phyloP scores from a whole-genome alignment of 495 filamentous ascomycete genomes.

The Aspergillus carlsbadensis region DNA sequence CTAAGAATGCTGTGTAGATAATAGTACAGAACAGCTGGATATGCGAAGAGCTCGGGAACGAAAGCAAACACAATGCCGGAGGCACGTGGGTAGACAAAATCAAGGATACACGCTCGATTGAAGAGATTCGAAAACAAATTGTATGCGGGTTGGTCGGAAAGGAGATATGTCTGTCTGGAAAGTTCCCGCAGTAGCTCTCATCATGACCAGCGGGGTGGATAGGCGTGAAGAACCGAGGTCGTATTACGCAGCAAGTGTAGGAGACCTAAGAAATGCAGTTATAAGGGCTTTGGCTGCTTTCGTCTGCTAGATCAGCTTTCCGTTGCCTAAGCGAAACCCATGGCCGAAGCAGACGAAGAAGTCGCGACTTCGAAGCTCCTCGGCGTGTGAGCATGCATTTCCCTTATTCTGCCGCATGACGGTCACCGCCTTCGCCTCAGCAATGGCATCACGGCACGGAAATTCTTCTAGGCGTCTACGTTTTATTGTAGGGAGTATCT shows the following conservation, averaged over 20 bases:
- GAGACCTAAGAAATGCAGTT: not conserved
- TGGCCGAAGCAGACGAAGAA: not conserved
- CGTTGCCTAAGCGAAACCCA: conserved; percentile 3
- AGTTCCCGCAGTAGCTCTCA: conserved; percentile 31
- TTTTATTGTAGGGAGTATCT: not conserved
- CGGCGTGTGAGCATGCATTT: not conserved
- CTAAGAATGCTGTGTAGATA: conserved; percentile 11
- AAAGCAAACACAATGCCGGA: not conserved
- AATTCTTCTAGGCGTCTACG: too few species aligned
- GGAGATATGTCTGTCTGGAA: conserved; percentile 26
- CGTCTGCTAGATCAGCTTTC: not conserved
- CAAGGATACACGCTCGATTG: conserved; percentile 4
- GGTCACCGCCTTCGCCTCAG: conserved; percentile 13
- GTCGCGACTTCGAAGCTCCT: not conserved
- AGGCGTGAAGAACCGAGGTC: conserved; percentile 13
- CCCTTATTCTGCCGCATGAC: conserved; percentile 10
- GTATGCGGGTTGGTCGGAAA: conserved; percentile 18
- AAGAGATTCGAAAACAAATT: conserved; percentile 1
- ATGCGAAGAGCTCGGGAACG: conserved; percentile 6
- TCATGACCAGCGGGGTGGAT: conserved; percentile 27
- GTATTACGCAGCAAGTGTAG: conserved; percentile 7
- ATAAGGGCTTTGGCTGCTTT: not conserved
- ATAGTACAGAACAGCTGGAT: conserved; percentile 16
- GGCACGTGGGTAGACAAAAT: not conserved
- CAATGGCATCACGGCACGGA: too few species aligned